These are phyloP conservation scores for Volvox africanus DNA, from an alignment of 139 green algal genomes.

Conservation along the genomic window DNA sequence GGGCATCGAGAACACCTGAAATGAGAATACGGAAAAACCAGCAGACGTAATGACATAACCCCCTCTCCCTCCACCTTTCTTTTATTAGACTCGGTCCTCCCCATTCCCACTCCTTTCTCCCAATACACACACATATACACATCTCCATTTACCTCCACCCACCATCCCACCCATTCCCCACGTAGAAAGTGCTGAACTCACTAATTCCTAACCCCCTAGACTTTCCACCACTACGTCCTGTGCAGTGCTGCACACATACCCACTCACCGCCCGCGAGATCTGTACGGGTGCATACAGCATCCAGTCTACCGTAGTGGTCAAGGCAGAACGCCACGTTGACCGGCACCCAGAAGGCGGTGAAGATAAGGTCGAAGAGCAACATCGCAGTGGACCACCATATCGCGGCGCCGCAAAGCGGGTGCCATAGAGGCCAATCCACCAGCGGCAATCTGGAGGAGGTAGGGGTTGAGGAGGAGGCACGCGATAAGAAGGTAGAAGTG, in stretches of 20 bases:
- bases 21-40: too few species aligned
- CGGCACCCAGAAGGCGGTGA: constrained; percentile 61
- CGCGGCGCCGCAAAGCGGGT: constrained; percentile 33
- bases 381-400: constrained; percentile 44
- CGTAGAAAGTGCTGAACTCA: too few species aligned
- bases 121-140: too few species aligned
- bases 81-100: too few species aligned
- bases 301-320: constrained; percentile 38
- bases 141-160: background rate
- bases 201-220: too few species aligned
- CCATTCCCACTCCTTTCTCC: too few species aligned
- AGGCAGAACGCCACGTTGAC: constrained; percentile 50
- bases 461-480: background rate
- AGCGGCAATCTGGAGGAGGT: background rate
- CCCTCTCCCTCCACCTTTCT: too few species aligned
- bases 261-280: constrained; percentile 49
- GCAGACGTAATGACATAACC: too few species aligned
- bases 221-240: too few species aligned
- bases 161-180: background rate
- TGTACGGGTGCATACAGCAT: constrained; percentile 16
- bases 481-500: too few species aligned
- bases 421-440: constrained; percentile 6
- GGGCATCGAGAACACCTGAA: too few species aligned
- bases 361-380: constrained; percentile 55
- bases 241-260: background rate